A percentile compares a stretch with the other conserved stretches of the same genome.
Conservation (phyloP, 352 stramenopile species). For the Aphanomyces astaci region DNA sequence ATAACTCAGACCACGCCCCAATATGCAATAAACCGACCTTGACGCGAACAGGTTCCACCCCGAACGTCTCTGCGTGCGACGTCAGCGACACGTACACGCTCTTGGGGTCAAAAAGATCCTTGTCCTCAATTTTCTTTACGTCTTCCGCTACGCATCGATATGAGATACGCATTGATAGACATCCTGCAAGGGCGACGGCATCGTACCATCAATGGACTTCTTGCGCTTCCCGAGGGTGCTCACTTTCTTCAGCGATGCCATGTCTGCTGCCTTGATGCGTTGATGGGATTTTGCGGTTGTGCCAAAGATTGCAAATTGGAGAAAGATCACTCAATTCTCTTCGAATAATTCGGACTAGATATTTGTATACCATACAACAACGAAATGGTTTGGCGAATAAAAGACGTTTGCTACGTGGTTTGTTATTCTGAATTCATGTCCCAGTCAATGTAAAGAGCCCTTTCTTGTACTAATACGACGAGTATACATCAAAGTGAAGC, state of each 20-base stretch:
- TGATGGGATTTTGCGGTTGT: slow-evolving; percentile 2
- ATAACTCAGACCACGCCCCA: neutral
- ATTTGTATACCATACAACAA: slow-evolving; percentile 3
- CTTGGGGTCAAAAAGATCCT: slow-evolving; percentile 82
- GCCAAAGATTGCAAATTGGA: slow-evolving; percentile 9
- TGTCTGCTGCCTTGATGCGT: neutral
- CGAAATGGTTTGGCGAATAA: neutral
- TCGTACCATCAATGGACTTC: slow-evolving; percentile 76
- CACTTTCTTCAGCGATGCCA: slow-evolving; percentile 63
- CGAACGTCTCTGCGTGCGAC: slow-evolving; percentile 80
- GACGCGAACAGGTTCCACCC: slow-evolving; percentile 78
- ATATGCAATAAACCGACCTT: slow-evolving; percentile 35
- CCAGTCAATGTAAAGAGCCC: too few relatives aligned
- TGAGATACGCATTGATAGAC: neutral
- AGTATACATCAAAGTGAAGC: too few relatives aligned
- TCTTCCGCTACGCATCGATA: slow-evolving; percentile 44
- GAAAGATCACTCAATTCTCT: slow-evolving; percentile 18
- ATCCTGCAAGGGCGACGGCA: neutral
- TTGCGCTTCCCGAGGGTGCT: slow-evolving; percentile 83
- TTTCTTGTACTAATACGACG: too few relatives aligned
- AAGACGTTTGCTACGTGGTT: neutral
- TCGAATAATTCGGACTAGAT: neutral
- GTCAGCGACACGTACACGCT: slow-evolving; percentile 82
- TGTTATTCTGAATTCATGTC: too few relatives aligned
- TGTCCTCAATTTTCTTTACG: slow-evolving; percentile 74